Conservation (phyloP, 1,284 basidiomycete genomes). For the Rhodotorula sp. region DNA sequence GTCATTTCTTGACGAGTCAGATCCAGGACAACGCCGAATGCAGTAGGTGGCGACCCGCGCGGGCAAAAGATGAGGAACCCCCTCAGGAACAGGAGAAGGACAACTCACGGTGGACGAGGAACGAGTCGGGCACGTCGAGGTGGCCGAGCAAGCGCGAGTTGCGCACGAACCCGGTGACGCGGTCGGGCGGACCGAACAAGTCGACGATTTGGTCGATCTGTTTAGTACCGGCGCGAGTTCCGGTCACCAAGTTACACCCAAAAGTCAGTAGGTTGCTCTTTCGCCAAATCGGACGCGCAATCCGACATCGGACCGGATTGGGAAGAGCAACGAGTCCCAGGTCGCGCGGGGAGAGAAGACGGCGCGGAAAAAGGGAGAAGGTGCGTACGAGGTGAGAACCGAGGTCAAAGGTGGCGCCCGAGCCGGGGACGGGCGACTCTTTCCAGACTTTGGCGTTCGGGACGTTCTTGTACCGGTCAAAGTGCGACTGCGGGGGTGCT, state of each 20-base stretch:
- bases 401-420: constrained; percentile 48
- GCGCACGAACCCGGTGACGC: constrained; percentile 66
- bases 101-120: constrained; percentile 52
- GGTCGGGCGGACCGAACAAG: constrained; percentile 72
- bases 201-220: constrained; percentile 71
- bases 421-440: constrained; percentile 47
- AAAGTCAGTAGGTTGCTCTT: too few relatives aligned
- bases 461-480: constrained; percentile 69
- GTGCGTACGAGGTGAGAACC: constrained; percentile 52
- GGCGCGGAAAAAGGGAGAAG: not conserved
- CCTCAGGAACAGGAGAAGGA: constrained; percentile 2
- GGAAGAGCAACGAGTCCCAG: not conserved
- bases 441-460: constrained; percentile 60
- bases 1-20: not conserved
- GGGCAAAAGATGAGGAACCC: too few relatives aligned
- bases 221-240: too few relatives aligned
- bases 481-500: constrained; percentile 55
- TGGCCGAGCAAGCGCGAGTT: constrained; percentile 66
- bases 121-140: constrained; percentile 64
- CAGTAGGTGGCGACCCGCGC: too few relatives aligned
- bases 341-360: not conserved
- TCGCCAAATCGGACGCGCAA: too few relatives aligned
- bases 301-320: too few relatives aligned
- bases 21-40: too few relatives aligned
- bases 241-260: too few relatives aligned